phyloP scores from a whole-genome alignment of 2,329 filamentous ascomycete genomes.

The Cryphonectria parasitica region DNA sequence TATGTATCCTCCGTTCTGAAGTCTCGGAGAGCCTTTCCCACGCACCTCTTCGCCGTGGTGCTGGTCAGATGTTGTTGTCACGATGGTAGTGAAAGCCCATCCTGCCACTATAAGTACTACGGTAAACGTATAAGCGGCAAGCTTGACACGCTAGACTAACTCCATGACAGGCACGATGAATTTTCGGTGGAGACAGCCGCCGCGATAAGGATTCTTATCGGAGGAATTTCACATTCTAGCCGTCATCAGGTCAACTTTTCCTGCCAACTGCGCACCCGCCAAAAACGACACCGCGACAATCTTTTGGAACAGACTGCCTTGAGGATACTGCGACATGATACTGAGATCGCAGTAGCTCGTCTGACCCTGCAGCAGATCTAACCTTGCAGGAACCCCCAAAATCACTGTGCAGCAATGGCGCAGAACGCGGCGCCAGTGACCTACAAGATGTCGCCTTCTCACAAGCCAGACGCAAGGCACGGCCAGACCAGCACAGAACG shows the following conservation, averaged over 20 bases:
- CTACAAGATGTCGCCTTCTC: constrained; percentile 26
- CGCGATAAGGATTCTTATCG: constrained; percentile 21
- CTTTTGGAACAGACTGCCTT: neutral
- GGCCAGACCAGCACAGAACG: constrained; percentile 21
- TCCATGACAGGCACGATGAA: neutral
- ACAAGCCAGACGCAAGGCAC: constrained; percentile 20
- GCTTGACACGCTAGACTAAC: too few species aligned
- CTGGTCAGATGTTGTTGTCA: too few species aligned
- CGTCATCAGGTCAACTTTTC: constrained; percentile 18
- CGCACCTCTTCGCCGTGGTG: too few species aligned
- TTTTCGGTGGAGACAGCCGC: neutral
- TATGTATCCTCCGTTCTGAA: too few species aligned
- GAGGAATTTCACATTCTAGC: constrained; percentile 14
- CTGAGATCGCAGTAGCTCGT: constrained; percentile 11
- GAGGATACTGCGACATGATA: constrained; percentile 10
- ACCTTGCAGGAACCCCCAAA: neutral
- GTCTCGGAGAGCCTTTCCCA: too few species aligned
- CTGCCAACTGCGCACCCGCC: neutral
- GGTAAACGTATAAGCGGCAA: too few species aligned
- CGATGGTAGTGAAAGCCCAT: too few species aligned
- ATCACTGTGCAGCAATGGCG: constrained; percentile 24
- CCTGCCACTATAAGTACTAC: too few species aligned
- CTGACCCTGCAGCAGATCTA: neutral
- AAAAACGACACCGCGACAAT: neutral
- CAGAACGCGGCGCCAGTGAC: constrained; percentile 27